These are phyloP conservation scores for Dryas alaskensis DNA, from an alignment of 306 rosid genomes.

Conservation along the genomic window DNA sequence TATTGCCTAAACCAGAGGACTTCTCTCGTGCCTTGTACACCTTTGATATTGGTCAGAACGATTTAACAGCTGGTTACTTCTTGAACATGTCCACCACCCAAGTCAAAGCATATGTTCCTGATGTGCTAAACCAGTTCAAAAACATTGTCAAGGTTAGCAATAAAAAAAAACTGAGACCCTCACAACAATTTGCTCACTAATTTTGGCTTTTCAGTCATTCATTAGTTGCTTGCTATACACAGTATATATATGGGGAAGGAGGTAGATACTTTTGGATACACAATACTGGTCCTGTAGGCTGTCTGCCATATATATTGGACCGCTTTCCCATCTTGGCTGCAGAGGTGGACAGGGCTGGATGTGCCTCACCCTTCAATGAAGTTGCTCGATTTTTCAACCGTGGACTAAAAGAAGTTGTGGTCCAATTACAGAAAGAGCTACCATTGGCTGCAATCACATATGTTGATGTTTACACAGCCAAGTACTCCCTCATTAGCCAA, in stretches of 20 bases:
- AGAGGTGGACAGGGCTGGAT: constrained; percentile 40
- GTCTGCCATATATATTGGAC: constrained; percentile 44
- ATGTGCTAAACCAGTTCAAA: constrained; percentile 48
- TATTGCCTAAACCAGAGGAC: constrained; percentile 32
- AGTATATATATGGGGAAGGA: constrained; percentile 51
- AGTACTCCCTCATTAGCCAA: constrained; percentile 31
- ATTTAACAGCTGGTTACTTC: constrained; percentile 45
- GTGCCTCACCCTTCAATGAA: constrained; percentile 50
- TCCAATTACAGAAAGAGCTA: constrained; percentile 43
- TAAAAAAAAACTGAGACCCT: neutral
- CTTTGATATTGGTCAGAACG: constrained; percentile 55
- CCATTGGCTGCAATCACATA: constrained; percentile 53
- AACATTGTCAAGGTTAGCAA: constrained; percentile 38
- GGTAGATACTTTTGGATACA: constrained; percentile 73
- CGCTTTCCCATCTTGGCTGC: constrained; percentile 23
- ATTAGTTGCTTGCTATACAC: neutral
- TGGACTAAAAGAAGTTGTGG: constrained; percentile 43
- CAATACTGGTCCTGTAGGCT: constrained; percentile 74
- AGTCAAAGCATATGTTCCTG: constrained; percentile 45
- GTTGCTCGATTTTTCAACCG: constrained; percentile 51
- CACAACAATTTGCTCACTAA: neutral
- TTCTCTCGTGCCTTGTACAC: constrained; percentile 40
- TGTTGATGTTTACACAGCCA: constrained; percentile 43
- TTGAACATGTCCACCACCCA: constrained; percentile 38
- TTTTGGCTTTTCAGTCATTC: neutral